Base-by-base conservation (phyloP, 345 rosid species). In the Moricandia arvensis region DNA sequence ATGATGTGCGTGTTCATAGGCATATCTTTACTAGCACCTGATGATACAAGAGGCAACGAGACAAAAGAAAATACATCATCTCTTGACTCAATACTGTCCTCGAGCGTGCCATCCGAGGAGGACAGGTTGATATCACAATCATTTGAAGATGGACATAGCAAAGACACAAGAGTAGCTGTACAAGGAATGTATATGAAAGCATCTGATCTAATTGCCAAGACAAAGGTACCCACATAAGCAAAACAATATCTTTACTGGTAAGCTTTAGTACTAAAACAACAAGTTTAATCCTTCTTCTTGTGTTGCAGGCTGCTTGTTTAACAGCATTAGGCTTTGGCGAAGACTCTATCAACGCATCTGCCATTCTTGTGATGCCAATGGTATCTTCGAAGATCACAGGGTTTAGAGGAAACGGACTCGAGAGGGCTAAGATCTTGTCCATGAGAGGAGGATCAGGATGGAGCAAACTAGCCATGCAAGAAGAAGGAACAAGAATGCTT, bases 331-430 rank as follows among this genome's bases (percentile, higher is more conserved):
- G 97, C 60, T 84, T 92, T 16, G 90, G 91, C 0, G 99, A 92
- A 68, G 99, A 92, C 71, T 86, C 99, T 0, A 92, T 95, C 63
- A 92, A 88, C n/a, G 97, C 99, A 71, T 91, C 99, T 4, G 97
- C 99, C 6, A 74, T 92, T 66, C 86, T 95, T 1, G 99, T 95
- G 55, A 95, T 95, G 97, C 99, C 97, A 13, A 95, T 95, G 97
- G 88, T 95, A 54, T 95, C 97, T 15, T 92, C 99, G 15, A 95
- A 86, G 87, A 88, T 88, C 8, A 91, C 94, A 43, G 97, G 96
- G 34, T 95, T 92, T 61, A 85, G 97, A 82, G 91, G 93, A 62
- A 88, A 79, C 10, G 82, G 84, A 17, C 68, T 92, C 8, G 96
- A 95, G 72, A 76, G 93, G 45, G 85, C 88, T 0, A 86, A 88